A percentile compares a stretch with the other conserved stretches of the same genome.
phyloP scores from a whole-genome alignment of 169 alveolate genomes.

The Eimeria falciformis region DNA sequence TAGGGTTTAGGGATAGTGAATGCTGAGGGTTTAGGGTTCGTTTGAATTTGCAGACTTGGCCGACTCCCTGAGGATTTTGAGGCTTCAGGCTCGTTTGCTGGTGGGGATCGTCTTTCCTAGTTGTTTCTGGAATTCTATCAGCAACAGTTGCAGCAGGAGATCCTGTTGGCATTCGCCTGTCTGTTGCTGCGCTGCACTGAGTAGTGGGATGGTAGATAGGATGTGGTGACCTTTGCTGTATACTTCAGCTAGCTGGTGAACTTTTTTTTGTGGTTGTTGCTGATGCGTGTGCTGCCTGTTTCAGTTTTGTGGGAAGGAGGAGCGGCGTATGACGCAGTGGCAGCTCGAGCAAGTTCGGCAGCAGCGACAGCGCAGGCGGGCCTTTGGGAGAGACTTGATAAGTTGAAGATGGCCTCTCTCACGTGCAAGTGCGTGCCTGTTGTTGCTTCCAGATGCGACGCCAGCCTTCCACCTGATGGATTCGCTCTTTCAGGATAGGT shows the following conservation, averaged over 20 bases:
- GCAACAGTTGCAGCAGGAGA: not conserved
- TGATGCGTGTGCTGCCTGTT: not conserved
- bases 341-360: not conserved
- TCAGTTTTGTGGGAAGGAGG: slow-evolving; percentile 8
- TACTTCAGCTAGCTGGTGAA: no score
- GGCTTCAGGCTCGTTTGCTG: slow-evolving; percentile 5
- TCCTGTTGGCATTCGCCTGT: no score
- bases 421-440: not conserved
- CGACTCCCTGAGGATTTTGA: not conserved
- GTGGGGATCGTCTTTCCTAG: not conserved
- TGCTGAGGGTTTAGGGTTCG: not conserved
- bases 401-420: not conserved
- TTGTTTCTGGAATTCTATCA: not conserved
- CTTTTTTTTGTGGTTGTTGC: not conserved
- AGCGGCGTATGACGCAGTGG: not conserved
- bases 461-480: no score
- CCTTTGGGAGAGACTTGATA: not conserved
- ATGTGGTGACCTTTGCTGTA: no score
- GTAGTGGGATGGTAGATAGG: no score
- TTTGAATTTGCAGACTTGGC: not conserved
- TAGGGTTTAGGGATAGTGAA: not conserved
- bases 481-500: no score
- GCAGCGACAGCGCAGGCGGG: slow-evolving; percentile 22
- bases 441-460: not conserved
- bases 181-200: no score